Evolutionary conservation across 495 filamentous ascomycete species (phyloP).

Genomic region (Lichenothelia convexa): DNA sequence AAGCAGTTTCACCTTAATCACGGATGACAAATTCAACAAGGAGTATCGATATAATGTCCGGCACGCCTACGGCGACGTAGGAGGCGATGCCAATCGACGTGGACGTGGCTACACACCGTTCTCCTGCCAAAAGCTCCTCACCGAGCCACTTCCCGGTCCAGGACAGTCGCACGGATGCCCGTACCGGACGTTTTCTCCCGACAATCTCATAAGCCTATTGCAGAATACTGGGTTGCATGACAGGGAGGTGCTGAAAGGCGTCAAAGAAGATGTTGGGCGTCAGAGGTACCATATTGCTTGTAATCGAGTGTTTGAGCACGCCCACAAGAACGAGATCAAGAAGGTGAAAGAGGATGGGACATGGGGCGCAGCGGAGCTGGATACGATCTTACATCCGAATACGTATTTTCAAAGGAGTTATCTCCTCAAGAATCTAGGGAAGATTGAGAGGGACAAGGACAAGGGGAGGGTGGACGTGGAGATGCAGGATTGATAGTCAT

Average conservation of each 20-base stretch:
- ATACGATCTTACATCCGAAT: conserved; percentile 96
- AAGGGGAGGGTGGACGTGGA: too few species aligned
- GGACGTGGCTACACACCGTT: conserved; percentile 75
- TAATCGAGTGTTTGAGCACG: conserved; percentile 83
- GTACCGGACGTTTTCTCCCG: conserved; percentile 75
- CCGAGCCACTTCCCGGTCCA: conserved; percentile 61
- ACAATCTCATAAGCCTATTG: conserved; percentile 64
- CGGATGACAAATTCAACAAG: conserved; percentile 77
- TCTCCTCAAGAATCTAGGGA: conserved; percentile 54
- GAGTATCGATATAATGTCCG: conserved; percentile 62
- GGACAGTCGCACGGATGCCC: conserved; percentile 90
- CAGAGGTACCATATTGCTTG: conserved; percentile 90
- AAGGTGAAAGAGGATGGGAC: conserved; percentile 65
- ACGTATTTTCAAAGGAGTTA: conserved; percentile 94
- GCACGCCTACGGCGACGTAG: conserved; percentile 85
- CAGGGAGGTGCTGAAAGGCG: conserved; percentile 53
- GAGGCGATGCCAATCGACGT: conserved; percentile 74
- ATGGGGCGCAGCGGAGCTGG: conserved; percentile 63
- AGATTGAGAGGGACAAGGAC: conserved; percentile 21
- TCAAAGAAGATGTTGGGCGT: conserved; percentile 75
- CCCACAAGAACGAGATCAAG: conserved; percentile 74
- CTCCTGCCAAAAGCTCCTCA: conserved; percentile 85
- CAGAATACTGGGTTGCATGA: conserved; percentile 62
- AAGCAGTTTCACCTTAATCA: conserved; percentile 57
- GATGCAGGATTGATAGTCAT: too few species aligned